These are phyloP conservation scores for Cytospora paraplurivora DNA, from an alignment of 2,329 filamentous ascomycete genomes.

Conservation along the genomic window DNA sequence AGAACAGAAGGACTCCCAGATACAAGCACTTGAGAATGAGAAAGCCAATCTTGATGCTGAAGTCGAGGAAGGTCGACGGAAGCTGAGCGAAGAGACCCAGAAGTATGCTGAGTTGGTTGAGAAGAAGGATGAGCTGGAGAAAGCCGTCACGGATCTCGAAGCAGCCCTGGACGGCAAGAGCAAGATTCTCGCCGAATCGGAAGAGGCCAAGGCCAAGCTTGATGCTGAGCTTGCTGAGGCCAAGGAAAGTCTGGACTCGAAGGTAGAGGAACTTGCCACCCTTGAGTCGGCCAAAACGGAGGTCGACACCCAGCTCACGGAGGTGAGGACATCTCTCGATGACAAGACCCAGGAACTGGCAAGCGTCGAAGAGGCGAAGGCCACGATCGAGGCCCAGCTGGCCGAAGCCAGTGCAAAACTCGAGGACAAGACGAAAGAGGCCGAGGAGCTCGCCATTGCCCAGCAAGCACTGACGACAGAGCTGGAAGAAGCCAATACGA, in stretches of 20 bases:
- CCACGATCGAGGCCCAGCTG: conserved; percentile 2
- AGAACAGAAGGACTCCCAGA: neutral
- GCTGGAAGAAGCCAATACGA: neutral
- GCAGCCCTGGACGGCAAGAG: conserved; percentile 1
- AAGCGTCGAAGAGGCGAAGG: neutral
- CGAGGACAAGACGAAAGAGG: conserved; percentile 5
- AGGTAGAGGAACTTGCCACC: conserved; percentile 24
- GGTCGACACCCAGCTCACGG: conserved; percentile 4
- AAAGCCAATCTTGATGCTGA: conserved; percentile 29
- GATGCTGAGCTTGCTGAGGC: conserved; percentile 28
- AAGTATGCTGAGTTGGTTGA: conserved; percentile 8
- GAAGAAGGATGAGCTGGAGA: conserved; percentile 3
- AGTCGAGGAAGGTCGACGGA: conserved; percentile 4
- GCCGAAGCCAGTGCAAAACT: neutral
- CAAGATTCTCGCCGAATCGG: neutral
- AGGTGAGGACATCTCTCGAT: neutral
- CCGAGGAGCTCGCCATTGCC: neutral
- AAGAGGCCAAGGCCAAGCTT: neutral
- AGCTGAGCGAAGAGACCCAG: conserved; percentile 11
- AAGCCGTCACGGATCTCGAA: neutral
- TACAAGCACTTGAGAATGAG: conserved; percentile 32
- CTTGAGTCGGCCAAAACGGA: conserved; percentile 7
- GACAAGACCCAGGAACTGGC: conserved; percentile 1
- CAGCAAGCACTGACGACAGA: neutral
- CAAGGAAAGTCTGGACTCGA: conserved; percentile 29